Conservation (phyloP, 2,329 filamentous ascomycete species). For the Colletotrichum brevisporum region DNA sequence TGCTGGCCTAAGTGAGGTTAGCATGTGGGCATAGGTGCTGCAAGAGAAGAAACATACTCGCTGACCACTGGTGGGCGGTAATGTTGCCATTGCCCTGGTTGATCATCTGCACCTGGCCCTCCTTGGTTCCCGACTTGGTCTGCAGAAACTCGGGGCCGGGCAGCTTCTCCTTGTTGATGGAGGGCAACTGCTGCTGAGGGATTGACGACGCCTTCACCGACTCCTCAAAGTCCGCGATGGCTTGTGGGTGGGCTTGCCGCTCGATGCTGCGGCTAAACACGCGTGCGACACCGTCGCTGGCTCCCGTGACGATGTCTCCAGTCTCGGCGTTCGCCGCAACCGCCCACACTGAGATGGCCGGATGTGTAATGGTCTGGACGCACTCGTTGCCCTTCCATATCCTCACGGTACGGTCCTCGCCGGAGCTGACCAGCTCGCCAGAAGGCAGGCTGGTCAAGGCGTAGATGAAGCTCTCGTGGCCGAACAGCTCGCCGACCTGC, state of each 20-base stretch:
- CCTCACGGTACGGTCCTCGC: conserved; percentile 93
- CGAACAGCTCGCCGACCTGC: conserved; percentile 82
- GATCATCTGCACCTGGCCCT: conserved; percentile 96
- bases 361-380: conserved; percentile 95
- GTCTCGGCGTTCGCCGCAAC: conserved; percentile 86
- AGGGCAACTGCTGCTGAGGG: conserved; percentile 85
- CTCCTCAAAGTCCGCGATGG: conserved; percentile 82
- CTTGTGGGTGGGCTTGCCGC: conserved; percentile 77
- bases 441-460: conserved; percentile 82
- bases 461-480: conserved; percentile 97
- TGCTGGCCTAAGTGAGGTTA: conserved; percentile 63
- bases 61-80: conserved; percentile 91
- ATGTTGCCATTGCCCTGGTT: conserved; percentile 84
- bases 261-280: conserved; percentile 83
- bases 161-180: conserved; percentile 91
- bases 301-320: conserved; percentile 93
- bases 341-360: conserved; percentile 95
- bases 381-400: conserved; percentile 89
- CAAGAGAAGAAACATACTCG: conserved; percentile 48
- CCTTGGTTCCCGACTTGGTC: conserved; percentile 89
- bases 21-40: neutral
- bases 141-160: conserved; percentile 90
- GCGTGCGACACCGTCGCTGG: conserved; percentile 88
- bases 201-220: conserved; percentile 87
- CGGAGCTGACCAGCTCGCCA: conserved; percentile 90